Evolutionary conservation across 1,139 yeast genomes (phyloP).

Genomic region (Pichia sp.): DNA sequence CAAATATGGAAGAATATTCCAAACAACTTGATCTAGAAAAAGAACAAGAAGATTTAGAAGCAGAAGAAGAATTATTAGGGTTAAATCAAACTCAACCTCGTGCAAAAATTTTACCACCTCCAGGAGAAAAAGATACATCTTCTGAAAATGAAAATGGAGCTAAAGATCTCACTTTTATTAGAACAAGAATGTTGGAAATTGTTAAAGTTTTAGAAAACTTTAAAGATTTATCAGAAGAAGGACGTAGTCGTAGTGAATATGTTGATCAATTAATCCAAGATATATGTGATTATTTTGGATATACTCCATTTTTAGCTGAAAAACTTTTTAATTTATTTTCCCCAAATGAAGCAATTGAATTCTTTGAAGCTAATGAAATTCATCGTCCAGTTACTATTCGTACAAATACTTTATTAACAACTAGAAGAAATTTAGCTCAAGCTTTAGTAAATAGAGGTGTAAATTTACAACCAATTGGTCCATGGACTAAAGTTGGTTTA

Average conservation of each 20-base stretch:
- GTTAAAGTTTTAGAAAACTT: constrained; percentile 94
- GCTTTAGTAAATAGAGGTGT: constrained; percentile 94
- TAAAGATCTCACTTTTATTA: constrained; percentile 70
- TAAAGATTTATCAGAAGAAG: constrained; percentile 76
- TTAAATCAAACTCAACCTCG: constrained; percentile 60
- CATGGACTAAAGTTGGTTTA: constrained; percentile 97
- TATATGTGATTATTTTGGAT: constrained; percentile 93
- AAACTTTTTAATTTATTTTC: constrained; percentile 84
- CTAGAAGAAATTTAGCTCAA: constrained; percentile 95
- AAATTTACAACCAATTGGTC: constrained; percentile 91
- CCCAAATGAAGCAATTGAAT: constrained; percentile 95
- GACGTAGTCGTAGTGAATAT: constrained; percentile 78
- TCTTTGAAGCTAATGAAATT: constrained; percentile 96
- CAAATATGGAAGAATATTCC: constrained; percentile 81
- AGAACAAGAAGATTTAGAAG: constrained; percentile 67
- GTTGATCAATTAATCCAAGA: constrained; percentile 70
- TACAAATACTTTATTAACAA: constrained; percentile 88
- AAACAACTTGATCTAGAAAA: constrained; percentile 66
- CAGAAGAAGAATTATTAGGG: constrained; percentile 65
- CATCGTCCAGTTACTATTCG: constrained; percentile 95
- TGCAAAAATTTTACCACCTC: constrained; percentile 61
- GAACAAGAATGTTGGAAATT: constrained; percentile 93
- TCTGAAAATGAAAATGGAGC: constrained; percentile 44
- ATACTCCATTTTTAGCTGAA: constrained; percentile 89
- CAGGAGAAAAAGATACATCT: constrained; percentile 46